These are phyloP conservation scores for Chytriomyces confervae DNA, from an alignment of 192 early-diverging fungal species.

Conservation along the genomic window DNA sequence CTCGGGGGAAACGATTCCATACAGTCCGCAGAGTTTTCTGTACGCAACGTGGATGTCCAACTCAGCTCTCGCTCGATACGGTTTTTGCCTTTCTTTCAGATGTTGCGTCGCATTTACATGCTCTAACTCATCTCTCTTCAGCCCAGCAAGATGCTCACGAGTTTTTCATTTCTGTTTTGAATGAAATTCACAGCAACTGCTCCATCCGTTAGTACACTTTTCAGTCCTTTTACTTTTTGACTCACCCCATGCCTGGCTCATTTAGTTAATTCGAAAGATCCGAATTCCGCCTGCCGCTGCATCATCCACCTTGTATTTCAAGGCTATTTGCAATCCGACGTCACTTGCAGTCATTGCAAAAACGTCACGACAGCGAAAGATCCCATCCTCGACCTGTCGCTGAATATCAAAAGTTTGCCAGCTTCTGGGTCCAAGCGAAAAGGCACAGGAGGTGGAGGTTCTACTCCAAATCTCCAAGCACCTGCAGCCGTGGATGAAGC, in stretches of 20 bases:
- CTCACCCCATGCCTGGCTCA: conserved; percentile 29
- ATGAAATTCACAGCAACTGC: conserved; percentile 77
- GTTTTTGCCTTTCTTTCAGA: too few relatives aligned
- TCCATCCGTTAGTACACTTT: conserved; percentile 18
- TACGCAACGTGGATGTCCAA: conserved; percentile 89
- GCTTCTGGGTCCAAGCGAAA: conserved; percentile 39
- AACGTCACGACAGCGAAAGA: conserved; percentile 82
- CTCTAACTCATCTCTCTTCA: too few relatives aligned
- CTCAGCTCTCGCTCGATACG: conserved; percentile 86
- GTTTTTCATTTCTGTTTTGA: conserved; percentile 89
- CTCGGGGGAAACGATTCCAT: conserved; percentile 71
- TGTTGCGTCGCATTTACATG: too few relatives aligned
- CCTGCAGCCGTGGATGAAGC: not conserved
- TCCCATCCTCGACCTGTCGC: conserved; percentile 88
- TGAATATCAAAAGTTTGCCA: conserved; percentile 72
- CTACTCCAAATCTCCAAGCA: conserved; percentile 9
- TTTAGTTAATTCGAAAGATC: conserved; percentile 24
- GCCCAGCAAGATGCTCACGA: conserved; percentile 97
- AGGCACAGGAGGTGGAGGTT: conserved; percentile 4
- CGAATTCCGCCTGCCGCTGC: conserved; percentile 70
- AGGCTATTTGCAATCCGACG: conserved; percentile 87
- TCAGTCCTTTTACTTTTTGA: not conserved
- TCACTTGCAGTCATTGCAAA: conserved; percentile 82
- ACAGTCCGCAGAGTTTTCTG: conserved; percentile 82
- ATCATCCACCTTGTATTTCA: conserved; percentile 90